These are phyloP conservation scores for Malassezia caprae DNA, from an alignment of 1,284 basidiomycete species.

Conservation along the genomic window DNA sequence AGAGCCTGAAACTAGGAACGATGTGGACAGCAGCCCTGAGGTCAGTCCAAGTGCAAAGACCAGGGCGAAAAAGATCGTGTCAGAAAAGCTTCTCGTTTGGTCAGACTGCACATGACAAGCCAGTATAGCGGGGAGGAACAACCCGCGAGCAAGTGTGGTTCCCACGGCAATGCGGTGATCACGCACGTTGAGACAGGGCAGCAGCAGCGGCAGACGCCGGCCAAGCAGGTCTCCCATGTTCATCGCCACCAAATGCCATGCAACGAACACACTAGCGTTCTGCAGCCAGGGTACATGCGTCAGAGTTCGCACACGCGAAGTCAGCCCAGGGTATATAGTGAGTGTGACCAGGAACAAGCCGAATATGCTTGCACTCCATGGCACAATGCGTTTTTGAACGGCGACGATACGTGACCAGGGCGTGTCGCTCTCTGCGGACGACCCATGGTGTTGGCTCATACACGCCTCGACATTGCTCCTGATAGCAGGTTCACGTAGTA, in stretches of 20 bases:
- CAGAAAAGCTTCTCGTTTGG: constrained; percentile 1
- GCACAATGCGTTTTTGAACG: constrained; percentile 16
- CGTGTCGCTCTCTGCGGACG: background rate
- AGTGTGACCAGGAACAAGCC: constrained; percentile 22
- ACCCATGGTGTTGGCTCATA: background rate
- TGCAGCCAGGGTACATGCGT: background rate
- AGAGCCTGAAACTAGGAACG: constrained; percentile 22
- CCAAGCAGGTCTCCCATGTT: constrained; percentile 26
- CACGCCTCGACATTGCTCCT: background rate
- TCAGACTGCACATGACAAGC: constrained; percentile 15
- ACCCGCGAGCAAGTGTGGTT: constrained; percentile 1
- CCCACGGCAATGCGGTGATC: constrained; percentile 2
- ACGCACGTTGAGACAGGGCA: constrained; percentile 6
- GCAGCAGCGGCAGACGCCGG: constrained; percentile 19
- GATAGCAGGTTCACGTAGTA: background rate
- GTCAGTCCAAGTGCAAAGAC: constrained; percentile 20
- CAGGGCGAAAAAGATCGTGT: constrained; percentile 19
- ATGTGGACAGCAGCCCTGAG: constrained; percentile 21
- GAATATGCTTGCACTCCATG: constrained; percentile 16
- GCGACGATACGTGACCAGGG: background rate
- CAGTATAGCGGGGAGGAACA: constrained; percentile 20
- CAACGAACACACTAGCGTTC: constrained; percentile 21
- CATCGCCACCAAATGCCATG: constrained; percentile 24
- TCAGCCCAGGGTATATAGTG: constrained; percentile 24
- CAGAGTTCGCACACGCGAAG: constrained; percentile 19